phyloP scores from a whole-genome alignment of 257 asterid genomes.

The Petunia axillaris region DNA sequence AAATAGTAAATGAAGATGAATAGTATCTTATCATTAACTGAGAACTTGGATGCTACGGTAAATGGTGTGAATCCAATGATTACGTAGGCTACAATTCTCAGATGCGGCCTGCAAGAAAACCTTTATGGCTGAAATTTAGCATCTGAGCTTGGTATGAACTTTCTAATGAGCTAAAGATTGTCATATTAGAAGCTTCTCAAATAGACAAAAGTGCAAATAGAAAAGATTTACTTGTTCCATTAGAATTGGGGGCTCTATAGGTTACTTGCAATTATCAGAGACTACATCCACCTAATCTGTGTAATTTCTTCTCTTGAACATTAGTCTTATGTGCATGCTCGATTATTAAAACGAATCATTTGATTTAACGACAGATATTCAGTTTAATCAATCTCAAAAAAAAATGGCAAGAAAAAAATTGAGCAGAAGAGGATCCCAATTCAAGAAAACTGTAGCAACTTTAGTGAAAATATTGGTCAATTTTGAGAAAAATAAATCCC shows the following conservation, averaged over 20 bases:
- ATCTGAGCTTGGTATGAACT: conserved; percentile 9
- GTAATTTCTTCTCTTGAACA: too few relatives aligned
- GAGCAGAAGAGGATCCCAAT: too few relatives aligned
- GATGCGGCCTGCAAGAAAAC: not conserved
- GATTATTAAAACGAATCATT: too few relatives aligned
- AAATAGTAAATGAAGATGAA: not conserved
- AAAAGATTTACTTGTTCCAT: conserved; percentile 4
- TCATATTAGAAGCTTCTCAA: not conserved
- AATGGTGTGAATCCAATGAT: not conserved
- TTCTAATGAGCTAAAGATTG: not conserved
- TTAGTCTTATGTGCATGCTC: too few relatives aligned
- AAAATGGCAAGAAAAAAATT: too few relatives aligned
- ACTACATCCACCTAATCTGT: too few relatives aligned
- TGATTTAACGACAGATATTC: too few relatives aligned
- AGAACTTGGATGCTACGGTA: not conserved
- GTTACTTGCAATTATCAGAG: too few relatives aligned
- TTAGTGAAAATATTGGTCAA: too few relatives aligned
- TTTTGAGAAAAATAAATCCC: too few relatives aligned
- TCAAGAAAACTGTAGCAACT: too few relatives aligned
- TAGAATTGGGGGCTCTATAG: not conserved
- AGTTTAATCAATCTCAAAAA: too few relatives aligned
- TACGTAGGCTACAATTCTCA: conserved; percentile 15
- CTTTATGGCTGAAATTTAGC: not conserved
- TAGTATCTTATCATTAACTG: not conserved
- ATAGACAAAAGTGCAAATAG: not conserved